Evolutionary conservation across 305 asterid genomes (phyloP), one percentile per base, ranked within the genome.

Genomic region (Salvia sclarea): DNA sequence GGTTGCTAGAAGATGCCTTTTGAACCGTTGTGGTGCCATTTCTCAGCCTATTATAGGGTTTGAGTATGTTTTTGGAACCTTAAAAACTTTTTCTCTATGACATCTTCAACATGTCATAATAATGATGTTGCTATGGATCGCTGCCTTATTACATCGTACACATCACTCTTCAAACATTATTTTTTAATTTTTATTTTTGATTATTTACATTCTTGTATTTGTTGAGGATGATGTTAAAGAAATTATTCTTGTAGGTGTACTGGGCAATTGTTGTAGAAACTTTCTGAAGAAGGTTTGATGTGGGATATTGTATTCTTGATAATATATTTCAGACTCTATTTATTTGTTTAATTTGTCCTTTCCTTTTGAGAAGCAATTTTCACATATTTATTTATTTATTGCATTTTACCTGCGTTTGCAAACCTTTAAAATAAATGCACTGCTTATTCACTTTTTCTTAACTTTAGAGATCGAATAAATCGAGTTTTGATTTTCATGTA

Each of bases 31-130:
- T 52, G 65, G 70, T 43, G 31, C 31, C 13, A 31, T 64, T 72
- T 43, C 60, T 57, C 55, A 65, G 68, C 55, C 38, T 72, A 56
- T 43, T 38, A 31, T 56, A 20, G 25, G 71, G 59, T 64, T 64
- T 64, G 58, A 55, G 57, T 45, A 33, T 56, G 44, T 64, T 64
- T 72, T 64, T 64, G 60, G 71, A 48, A 55, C 64, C 65, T 63
- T 53, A 22, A 50, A 50, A 25, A 11, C 1, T 18, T 20, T 49
- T 18, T 60, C 47, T 45, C 25, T 35, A 16, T 68, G 30, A 57
- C 58, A 47, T 44, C 16, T 40, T 18, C 4, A 44, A 6, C 50
- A 45, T 69, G 61, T 59, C 45, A 33, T 37, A 20, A 21, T 14
- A 55, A 59, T 25, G 41, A 69, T 55, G 30, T 24, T 66, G 37